Evolutionary conservation across 495 filamentous ascomycete genomes (phyloP).

Genomic region (Melanomma pulvis-pyrius): DNA sequence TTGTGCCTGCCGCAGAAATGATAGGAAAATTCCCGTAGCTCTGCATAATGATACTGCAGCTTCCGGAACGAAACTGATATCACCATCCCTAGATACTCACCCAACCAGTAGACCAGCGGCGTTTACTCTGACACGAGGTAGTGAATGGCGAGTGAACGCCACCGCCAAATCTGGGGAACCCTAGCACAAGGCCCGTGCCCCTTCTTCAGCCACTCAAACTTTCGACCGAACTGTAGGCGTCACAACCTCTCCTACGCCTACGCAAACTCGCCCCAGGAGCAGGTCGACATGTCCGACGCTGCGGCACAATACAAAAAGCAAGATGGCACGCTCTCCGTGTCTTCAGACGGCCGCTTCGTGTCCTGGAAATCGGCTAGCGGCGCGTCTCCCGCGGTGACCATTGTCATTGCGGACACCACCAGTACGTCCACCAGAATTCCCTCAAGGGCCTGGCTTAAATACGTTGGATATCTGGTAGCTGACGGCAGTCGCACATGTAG

Average conservation of each 20-base stretch:
- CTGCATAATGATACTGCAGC: too few species aligned
- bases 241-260: too few species aligned
- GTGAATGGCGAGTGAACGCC: too few species aligned
- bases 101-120: too few species aligned
- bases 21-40: too few species aligned
- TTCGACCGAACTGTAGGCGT: too few species aligned
- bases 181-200: background rate
- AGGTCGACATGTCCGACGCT: slow-evolving; percentile 54
- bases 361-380: slow-evolving; percentile 75
- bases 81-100: too few species aligned
- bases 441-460: background rate
- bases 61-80: too few species aligned
- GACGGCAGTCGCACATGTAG: slow-evolving; percentile 42
- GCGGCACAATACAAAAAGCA: slow-evolving; percentile 92
- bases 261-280: background rate
- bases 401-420: slow-evolving; percentile 72
- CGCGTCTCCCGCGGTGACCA: slow-evolving; percentile 61
- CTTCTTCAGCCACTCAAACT: background rate
- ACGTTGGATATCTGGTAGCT: background rate
- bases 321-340: slow-evolving; percentile 78
- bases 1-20: too few species aligned
- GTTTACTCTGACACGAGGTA: too few species aligned
- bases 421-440: slow-evolving; percentile 25
- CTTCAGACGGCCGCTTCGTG: slow-evolving; percentile 68
- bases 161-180: too few species aligned